Evolutionary conservation across 2,329 filamentous ascomycete genomes (phyloP), one percentile per base, ranked within the genome.

Genomic region (Fusarium napiforme): DNA sequence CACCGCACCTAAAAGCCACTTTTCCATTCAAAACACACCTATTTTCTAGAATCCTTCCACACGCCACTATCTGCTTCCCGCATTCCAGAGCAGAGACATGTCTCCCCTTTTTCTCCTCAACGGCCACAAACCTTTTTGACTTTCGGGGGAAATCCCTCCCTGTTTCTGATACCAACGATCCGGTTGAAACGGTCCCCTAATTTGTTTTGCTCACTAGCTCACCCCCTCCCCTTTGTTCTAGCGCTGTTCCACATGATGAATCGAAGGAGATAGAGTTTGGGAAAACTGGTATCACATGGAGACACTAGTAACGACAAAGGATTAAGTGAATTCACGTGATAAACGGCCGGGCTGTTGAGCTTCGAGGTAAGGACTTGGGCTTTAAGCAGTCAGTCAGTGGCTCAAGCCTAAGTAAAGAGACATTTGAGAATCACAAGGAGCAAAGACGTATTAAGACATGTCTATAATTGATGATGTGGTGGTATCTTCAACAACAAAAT

Each of bases 401-500:
- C 4, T 23, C 3, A 2, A 11, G 6, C 4, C 2, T 7, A 2
- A 36, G 7, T 2, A 1, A n/a, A 19, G 6, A 19, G 19, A 6
- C 43, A 39, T 30, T 21, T 36, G 18, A 32, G 11, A 12, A 23
- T 23, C 36, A 36, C 18, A 36, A 14, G 23, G 9, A n/a, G 1
- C n/a, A 36, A 36, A 45, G 49, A 59, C 19, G 19, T 28, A 19
- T n/a, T 14, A 32, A 32, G 34, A 30, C 2, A 37, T 50, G 37
- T 60, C 21, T 52, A 45, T 18, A 49, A 55, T 65, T 53, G 47
- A 56, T 62, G 45, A 60, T 37, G 55, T 60, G 67, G 65, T 73
- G 67, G 65, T 73, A 71, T 72, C 66, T 75, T 61, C 34, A 59
- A 34, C 43, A 37, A 37, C 50, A 67, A 42, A 42, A 69, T 57